Conservation (phyloP, 768 basidiomycete genomes). For the Mrakia hoshinonis region DNA sequence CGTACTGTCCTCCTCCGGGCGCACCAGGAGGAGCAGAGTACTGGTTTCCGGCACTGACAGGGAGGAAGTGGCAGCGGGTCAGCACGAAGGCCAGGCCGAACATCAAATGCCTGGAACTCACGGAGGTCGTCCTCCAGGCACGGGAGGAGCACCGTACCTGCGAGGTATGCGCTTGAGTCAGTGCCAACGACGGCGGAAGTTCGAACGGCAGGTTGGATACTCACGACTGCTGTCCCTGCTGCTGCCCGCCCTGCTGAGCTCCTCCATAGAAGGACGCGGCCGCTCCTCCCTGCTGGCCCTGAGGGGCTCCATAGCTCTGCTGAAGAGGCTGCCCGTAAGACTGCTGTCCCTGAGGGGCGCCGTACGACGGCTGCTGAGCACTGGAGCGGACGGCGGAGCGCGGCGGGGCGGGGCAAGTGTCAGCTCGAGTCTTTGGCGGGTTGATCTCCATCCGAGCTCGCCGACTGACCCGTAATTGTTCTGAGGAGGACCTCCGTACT, state of each 20-base stretch:
- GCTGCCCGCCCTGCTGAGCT: not conserved
- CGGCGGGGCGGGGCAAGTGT: not conserved
- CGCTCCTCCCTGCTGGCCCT: constrained; percentile 4
- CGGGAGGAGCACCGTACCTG: not conserved
- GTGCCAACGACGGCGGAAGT: not conserved
- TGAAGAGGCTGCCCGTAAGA: not conserved
- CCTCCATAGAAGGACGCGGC: not conserved
- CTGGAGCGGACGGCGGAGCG: not conserved
- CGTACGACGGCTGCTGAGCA: not conserved
- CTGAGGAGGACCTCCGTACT: constrained; percentile 5
- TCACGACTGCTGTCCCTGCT: not conserved
- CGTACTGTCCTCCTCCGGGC: constrained; percentile 13
- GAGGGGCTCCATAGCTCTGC: not conserved
- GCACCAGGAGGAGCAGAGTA: constrained; percentile 7
- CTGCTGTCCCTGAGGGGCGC: constrained; percentile 5
- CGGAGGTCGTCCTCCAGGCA: constrained; percentile 1
- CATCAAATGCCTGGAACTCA: too few relatives aligned
- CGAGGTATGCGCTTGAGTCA: not conserved
- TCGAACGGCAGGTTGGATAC: too few relatives aligned
- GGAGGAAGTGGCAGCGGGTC: too few relatives aligned
- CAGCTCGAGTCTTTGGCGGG: not conserved
- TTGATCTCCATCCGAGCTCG: too few relatives aligned
- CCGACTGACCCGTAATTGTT: not conserved
- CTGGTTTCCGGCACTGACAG: not conserved
- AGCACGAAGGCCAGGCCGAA: too few relatives aligned